A percentile compares a stretch with the other conserved stretches of the same genome.
Evolutionary conservation across 2,329 filamentous ascomycete species (phyloP).

Genomic region (Anthostomella pinea): DNA sequence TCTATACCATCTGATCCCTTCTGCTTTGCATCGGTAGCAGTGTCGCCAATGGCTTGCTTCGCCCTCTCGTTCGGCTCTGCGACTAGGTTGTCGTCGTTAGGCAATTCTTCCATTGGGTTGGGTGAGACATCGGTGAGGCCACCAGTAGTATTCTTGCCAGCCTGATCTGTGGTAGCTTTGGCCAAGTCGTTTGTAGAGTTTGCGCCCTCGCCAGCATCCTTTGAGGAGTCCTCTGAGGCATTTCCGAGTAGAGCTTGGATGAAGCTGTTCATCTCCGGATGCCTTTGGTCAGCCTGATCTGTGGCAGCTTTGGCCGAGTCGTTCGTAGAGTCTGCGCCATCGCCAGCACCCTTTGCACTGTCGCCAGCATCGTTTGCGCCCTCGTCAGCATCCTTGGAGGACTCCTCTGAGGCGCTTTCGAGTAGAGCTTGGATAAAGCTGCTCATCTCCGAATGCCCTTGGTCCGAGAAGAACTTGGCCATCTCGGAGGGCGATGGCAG

Average conservation of each 20-base stretch:
- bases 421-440: constrained; percentile 25
- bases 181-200: constrained; percentile 6
- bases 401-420: constrained; percentile 9
- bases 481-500: constrained; percentile 23
- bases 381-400: constrained; percentile 7
- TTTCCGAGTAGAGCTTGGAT: constrained; percentile 19
- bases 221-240: constrained; percentile 5
- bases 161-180: background rate
- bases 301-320: constrained; percentile 1
- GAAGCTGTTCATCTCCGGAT: no score
- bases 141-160: background rate
- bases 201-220: constrained; percentile 4
- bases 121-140: background rate
- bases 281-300: background rate
- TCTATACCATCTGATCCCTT: background rate
- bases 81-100: constrained; percentile 18
- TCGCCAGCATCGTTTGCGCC: no score
- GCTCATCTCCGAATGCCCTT: constrained; percentile 30
- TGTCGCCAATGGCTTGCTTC: constrained; percentile 8
- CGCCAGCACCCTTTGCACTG: no score
- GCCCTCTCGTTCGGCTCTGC: constrained; percentile 14
- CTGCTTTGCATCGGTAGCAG: background rate
- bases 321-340: constrained; percentile 8
- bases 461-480: constrained; percentile 27
- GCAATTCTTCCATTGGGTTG: constrained; percentile 14